Percentiles rank a stretch among this genome's conserved stretches.
Evolutionary conservation across 495 filamentous ascomycete species (phyloP).

Genomic region (Niebla homalea): DNA sequence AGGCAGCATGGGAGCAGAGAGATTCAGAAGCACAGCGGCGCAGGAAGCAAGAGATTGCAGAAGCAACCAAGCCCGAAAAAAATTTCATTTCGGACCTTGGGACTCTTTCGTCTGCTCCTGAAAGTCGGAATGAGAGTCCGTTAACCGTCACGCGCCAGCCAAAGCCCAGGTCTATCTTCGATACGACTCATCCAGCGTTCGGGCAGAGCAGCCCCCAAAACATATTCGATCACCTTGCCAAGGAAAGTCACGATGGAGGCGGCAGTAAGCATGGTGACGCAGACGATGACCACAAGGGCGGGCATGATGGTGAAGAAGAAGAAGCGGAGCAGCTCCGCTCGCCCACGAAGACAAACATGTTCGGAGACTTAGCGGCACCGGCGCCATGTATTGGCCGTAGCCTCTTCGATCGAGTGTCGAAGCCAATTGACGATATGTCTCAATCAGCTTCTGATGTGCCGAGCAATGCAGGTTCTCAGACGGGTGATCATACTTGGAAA

Average conservation of each 20-base stretch:
- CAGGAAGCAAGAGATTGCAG: conserved; percentile 28
- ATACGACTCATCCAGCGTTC: conserved; percentile 34
- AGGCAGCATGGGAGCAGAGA: conserved; percentile 35
- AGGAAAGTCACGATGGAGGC: conserved; percentile 22
- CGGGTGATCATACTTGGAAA: conserved; percentile 37
- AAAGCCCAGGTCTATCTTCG: conserved; percentile 7
- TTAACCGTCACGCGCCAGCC: not conserved
- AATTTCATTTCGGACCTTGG: conserved; percentile 23
- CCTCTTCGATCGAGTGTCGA: conserved; percentile 46
- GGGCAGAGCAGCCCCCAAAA: conserved; percentile 26
- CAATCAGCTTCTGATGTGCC: conserved; percentile 6
- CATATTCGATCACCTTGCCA: conserved; percentile 6
- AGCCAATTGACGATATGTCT: conserved; percentile 27
- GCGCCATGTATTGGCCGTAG: conserved; percentile 28
- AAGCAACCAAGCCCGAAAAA: conserved; percentile 16
- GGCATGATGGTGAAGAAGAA: conserved; percentile 30
- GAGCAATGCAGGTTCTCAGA: not conserved
- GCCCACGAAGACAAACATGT: conserved; percentile 13
- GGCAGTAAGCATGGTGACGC: conserved; percentile 11
- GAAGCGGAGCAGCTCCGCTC: conserved; percentile 9
- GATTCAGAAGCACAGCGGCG: conserved; percentile 33
- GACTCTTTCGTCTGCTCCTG: not conserved
- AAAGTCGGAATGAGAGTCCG: too few relatives aligned
- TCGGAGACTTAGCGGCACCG: conserved; percentile 16
- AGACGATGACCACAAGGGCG: conserved; percentile 30